Conservation (phyloP, 106 monocot species). For the Dendrobium nobile region DNA sequence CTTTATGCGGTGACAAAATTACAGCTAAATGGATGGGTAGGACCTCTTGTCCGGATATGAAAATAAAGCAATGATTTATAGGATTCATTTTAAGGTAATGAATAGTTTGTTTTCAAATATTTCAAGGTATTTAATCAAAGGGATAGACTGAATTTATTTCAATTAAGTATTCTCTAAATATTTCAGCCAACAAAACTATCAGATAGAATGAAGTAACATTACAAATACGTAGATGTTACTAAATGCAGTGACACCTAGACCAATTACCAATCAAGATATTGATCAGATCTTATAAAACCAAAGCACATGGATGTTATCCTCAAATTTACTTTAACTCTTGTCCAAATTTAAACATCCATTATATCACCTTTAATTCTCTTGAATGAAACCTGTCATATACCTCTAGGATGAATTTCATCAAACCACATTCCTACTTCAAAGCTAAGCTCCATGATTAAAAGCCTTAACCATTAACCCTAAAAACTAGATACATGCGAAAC, state of each 20-base stretch:
- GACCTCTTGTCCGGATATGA: neutral
- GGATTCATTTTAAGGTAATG: neutral
- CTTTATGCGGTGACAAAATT: neutral
- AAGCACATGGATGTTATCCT: neutral
- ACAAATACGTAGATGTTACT: neutral
- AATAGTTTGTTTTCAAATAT: neutral
- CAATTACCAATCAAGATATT: neutral
- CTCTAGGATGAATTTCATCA: neutral
- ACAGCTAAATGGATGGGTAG: neutral
- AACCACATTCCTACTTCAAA: neutral
- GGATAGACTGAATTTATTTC: neutral
- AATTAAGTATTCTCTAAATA: neutral
- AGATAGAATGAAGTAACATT: neutral
- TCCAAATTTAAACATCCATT: neutral
- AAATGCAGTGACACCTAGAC: neutral
- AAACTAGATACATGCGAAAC: too few species aligned
- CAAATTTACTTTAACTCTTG: neutral
- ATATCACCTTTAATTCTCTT: neutral
- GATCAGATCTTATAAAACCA: neutral
- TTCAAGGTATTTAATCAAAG: neutral
- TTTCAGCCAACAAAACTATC: neutral
- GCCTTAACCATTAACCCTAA: neutral
- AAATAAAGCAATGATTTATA: neutral
- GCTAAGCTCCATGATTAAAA: neutral
- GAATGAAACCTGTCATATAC: neutral